A percentile compares a stretch with the other conserved stretches of the same genome.
Conservation (phyloP, 176 grass and related monocot species). For the Raddia guianensis region DNA sequence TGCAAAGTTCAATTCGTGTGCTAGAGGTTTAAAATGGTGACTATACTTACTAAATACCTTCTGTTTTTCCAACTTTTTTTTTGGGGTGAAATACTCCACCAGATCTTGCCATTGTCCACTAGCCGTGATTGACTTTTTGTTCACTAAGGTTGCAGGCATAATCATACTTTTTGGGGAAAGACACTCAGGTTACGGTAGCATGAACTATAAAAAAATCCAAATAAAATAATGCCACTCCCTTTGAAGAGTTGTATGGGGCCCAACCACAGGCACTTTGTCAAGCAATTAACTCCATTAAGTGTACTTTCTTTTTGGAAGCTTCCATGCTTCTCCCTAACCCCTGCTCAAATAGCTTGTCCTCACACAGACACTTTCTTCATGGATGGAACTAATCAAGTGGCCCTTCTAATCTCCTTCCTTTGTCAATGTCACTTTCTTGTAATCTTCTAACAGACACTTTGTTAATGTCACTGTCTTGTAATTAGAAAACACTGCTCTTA, state of each 20-base stretch:
- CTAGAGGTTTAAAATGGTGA: background rate
- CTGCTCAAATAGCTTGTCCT: background rate
- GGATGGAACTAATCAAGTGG: background rate
- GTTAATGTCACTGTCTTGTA: constrained; percentile 27
- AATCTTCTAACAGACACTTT: too few species aligned
- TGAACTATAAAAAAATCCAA: background rate
- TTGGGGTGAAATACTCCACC: background rate
- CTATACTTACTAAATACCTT: background rate
- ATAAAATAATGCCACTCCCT: background rate
- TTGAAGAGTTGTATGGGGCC: background rate
- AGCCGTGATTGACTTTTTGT: background rate
- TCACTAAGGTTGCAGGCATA: background rate
- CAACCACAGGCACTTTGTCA: background rate
- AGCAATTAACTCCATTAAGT: background rate
- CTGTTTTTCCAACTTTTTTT: background rate
- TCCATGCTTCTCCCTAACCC: constrained; percentile 22
- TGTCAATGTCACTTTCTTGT: constrained; percentile 29
- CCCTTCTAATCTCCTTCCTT: constrained; percentile 47
- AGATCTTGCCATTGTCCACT: background rate
- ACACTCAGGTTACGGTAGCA: background rate
- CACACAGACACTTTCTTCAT: background rate
- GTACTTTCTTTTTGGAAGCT: constrained; percentile 29
- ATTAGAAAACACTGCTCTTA: constrained; percentile 26
- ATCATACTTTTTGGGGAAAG: background rate
- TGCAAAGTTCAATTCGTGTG: background rate